Conservation (phyloP, 192 early-diverging fungal species). For the Endogone sp. region DNA sequence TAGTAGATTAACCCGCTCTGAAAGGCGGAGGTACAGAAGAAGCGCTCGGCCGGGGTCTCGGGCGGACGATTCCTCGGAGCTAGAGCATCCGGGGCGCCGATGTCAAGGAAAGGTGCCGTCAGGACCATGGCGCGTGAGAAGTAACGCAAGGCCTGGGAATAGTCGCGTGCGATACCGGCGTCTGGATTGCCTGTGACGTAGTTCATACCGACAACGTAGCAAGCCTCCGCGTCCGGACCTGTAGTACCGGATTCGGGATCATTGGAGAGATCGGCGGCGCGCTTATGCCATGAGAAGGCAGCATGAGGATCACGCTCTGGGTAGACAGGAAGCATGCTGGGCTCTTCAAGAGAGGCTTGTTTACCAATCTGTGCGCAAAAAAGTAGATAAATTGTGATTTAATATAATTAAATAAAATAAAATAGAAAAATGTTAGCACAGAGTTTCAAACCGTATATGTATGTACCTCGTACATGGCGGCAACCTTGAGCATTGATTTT, state of each 20-base stretch:
- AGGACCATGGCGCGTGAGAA: conserved; percentile 30
- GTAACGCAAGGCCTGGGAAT: conserved; percentile 22
- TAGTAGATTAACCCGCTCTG: conserved; percentile 29
- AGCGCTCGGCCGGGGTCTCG: conserved; percentile 23
- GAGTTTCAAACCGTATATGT: no score
- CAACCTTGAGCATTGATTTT: conserved; percentile 29
- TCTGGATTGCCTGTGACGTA: conserved; percentile 27
- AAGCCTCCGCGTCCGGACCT: conserved; percentile 24
- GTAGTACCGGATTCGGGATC: conserved; percentile 8
- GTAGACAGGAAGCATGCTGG: conserved; percentile 10
- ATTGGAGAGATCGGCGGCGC: conserved; percentile 19
- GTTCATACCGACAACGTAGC: conserved; percentile 29
- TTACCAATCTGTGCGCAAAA: conserved; percentile 6
- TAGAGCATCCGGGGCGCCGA: conserved; percentile 16
- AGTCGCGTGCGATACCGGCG: conserved; percentile 25
- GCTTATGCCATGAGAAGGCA: conserved; percentile 34
- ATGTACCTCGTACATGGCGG: conserved; percentile 35
- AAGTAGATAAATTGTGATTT: not conserved
- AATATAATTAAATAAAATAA: no score
- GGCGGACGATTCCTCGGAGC: conserved; percentile 21
- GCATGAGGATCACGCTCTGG: conserved; percentile 13
- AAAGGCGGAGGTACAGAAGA: conserved; percentile 32
- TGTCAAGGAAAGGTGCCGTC: conserved; percentile 26
- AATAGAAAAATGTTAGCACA: no score
- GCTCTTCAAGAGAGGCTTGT: not conserved